phyloP scores from a whole-genome alignment of 305 asterid species.

The Solanum hybrid region DNA sequence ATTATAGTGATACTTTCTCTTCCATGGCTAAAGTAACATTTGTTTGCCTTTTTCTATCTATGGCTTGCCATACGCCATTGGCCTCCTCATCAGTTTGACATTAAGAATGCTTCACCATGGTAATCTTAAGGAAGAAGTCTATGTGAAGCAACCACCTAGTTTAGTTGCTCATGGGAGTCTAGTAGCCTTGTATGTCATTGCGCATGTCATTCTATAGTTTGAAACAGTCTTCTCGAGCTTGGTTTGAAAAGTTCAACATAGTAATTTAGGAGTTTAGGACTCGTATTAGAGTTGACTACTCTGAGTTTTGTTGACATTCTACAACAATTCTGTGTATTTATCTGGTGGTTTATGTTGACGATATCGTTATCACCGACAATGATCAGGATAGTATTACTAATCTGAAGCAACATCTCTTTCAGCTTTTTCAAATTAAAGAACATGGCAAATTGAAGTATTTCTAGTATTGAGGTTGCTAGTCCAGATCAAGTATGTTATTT shows the following conservation, averaged over 20 bases:
- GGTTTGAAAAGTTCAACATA: neutral
- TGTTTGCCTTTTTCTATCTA: neutral
- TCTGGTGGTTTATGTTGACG: neutral
- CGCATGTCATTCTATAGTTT: neutral
- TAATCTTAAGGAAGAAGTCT: neutral
- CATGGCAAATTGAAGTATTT: neutral
- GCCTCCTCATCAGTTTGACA: neutral
- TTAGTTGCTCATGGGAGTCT: neutral
- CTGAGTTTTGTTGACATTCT: neutral
- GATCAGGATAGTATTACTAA: neutral
- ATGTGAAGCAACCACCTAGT: neutral
- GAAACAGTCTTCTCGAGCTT: neutral
- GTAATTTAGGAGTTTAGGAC: neutral
- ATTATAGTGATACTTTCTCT: neutral
- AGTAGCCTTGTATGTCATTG: neutral
- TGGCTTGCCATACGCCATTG: neutral
- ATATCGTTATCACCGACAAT: neutral
- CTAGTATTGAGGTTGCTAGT: neutral
- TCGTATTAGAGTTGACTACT: neutral
- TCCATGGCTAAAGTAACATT: neutral
- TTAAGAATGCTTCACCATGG: neutral
- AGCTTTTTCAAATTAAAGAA: neutral
- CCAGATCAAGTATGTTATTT: neutral
- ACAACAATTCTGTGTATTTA: neutral
- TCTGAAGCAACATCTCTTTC: neutral